phyloP scores from a whole-genome alignment of 129 eudicot genomes.

The Oenanthe sinensis region DNA sequence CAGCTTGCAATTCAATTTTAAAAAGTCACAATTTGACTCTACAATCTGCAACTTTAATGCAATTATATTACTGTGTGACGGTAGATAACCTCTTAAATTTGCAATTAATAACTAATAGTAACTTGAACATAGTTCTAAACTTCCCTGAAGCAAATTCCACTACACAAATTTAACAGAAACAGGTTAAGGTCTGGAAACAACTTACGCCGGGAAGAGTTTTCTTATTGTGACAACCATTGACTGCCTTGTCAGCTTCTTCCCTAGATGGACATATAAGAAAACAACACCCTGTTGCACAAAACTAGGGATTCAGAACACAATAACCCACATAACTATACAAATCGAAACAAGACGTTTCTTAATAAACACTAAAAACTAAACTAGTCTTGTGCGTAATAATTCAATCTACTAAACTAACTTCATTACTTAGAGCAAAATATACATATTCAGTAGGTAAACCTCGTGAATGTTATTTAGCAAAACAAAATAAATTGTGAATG shows the following conservation, averaged over 20 bases:
- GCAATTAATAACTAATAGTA: not conserved
- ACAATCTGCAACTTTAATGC: not conserved
- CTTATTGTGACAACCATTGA: slow-evolving; percentile 76
- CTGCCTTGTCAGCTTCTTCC: slow-evolving; percentile 92
- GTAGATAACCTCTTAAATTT: not conserved
- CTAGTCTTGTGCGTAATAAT: slow-evolving; percentile 34
- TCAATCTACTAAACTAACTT: slow-evolving; percentile 14
- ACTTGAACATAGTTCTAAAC: slow-evolving; percentile 8
- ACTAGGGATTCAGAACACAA: slow-evolving; percentile 38
- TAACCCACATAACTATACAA: not conserved
- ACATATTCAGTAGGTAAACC: not conserved
- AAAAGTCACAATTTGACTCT: not conserved
- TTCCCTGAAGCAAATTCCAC: slow-evolving; percentile 18
- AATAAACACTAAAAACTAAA: not conserved
- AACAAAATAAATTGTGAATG: too few species aligned
- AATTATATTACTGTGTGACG: not conserved
- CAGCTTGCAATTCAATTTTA: not conserved
- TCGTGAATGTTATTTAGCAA: not conserved
- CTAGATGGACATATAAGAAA: slow-evolving; percentile 87
- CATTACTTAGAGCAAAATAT: too few species aligned
- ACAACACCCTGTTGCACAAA: slow-evolving; percentile 65
- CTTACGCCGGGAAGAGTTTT: slow-evolving; percentile 86
- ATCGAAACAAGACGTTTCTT: slow-evolving; percentile 2
- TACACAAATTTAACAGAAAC: not conserved
- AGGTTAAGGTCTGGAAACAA: slow-evolving; percentile 24